Evolutionary conservation across 1,284 basidiomycete genomes (phyloP).

Genomic region (Malassezia japonica): DNA sequence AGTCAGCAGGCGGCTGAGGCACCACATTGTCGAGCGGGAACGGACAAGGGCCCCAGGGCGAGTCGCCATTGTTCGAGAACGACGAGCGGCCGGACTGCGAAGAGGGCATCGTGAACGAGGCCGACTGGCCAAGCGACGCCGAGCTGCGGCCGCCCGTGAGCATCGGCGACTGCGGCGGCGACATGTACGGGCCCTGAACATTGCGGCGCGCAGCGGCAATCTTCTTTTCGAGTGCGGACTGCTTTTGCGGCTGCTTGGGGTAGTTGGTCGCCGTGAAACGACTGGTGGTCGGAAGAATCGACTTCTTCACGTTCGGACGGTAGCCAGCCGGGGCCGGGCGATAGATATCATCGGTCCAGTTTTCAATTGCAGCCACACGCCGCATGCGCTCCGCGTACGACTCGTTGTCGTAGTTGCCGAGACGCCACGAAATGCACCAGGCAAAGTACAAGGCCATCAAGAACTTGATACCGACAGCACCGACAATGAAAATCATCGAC

Average conservation of each 20-base stretch:
- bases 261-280: slow-evolving; percentile 51
- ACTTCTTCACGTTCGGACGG: slow-evolving; percentile 71
- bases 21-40: slow-evolving; percentile 85
- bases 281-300: slow-evolving; percentile 57
- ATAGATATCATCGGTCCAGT: slow-evolving; percentile 94
- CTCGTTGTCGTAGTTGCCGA: slow-evolving; percentile 87
- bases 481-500: slow-evolving; percentile 92
- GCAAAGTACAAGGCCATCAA: slow-evolving; percentile 90
- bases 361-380: slow-evolving; percentile 80
- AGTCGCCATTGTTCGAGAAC: slow-evolving; percentile 25
- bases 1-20: slow-evolving; percentile 81
- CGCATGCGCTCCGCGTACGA: slow-evolving; percentile 89
- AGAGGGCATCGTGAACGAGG: slow-evolving; percentile 13
- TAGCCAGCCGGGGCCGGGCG: slow-evolving; percentile 81
- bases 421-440: slow-evolving; percentile 90
- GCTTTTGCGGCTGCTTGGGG: slow-evolving; percentile 21
- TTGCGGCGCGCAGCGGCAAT: slow-evolving; percentile 7
- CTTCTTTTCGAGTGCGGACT: slow-evolving; percentile 15
- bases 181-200: slow-evolving; percentile 44
- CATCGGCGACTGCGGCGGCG: slow-evolving; percentile 66
- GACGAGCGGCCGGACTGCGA: slow-evolving; percentile 36
- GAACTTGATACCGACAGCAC: slow-evolving; percentile 90
- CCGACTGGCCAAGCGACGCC: slow-evolving; percentile 57
- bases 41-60: slow-evolving; percentile 52
- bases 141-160: slow-evolving; percentile 69